Evolutionary conservation across 192 early-diverging fungal genomes (phyloP), one percentile per base, ranked within the genome.

Genomic region (Coemansia sp.): DNA sequence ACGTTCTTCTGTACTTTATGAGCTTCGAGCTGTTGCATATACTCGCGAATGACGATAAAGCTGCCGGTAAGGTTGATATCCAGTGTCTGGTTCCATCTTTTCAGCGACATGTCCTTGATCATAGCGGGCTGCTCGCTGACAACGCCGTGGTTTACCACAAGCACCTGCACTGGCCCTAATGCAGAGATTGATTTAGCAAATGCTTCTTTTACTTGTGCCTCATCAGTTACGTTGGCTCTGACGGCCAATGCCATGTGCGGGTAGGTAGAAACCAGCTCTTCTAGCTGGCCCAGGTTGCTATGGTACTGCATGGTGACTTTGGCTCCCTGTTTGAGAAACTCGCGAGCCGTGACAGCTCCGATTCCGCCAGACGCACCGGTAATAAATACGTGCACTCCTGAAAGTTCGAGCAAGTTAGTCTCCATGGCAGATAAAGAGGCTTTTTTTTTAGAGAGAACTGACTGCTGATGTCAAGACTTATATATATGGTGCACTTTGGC

Each of bases 361-460:
- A 85, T 72, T 3, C 84, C 84, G 15, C 84, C 84, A 8, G 61
- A 67, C 3, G 84, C 84, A 7, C 84, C 84, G 21, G 84, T 85
- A 3, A 85, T 63, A 50, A 82, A 45, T 11, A 82, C 79, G 41
- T 83, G 82, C 12, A 60, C 61, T 45, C 60, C 55, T 26, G 70
- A 46, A 30, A 75, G 53, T 26, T 53, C 66, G 58, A 71, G 43
- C 51, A 64, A 58, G 46, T 66, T 51, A 14, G 43, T 30, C 3
- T 51, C 11, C 64, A 66, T 66, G 2, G 31, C 16, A 34, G 30
- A 11, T 14, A 30, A 11, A 30, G 3, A 30, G 14, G 12, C 6
- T 32, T 4, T 48, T 17, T 45, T 11, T 45, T 17, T 42, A n/a
- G 6, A 42, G n/a, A 21, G 43, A 11, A 12, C 17, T 3, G 11